Conservation (phyloP, 2,329 filamentous ascomycete genomes). For the Cryoendolithus antarcticus region DNA sequence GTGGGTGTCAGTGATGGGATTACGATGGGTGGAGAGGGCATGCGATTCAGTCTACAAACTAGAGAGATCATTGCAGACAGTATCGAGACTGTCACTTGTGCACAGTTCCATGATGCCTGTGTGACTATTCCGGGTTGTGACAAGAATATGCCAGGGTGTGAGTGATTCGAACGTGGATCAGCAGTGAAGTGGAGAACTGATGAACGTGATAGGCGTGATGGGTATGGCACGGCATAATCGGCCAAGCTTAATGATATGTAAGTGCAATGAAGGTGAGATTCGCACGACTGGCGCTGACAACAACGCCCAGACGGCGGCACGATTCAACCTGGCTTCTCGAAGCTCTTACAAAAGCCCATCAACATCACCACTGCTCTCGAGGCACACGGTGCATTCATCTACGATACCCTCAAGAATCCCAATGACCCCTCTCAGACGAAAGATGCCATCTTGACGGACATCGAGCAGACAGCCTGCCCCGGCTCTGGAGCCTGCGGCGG, state of each 20-base stretch:
- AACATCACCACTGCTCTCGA: conserved; percentile 87
- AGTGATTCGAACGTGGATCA: no score
- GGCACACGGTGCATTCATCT: conserved; percentile 69
- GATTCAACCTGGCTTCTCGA: conserved; percentile 78
- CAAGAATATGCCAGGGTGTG: conserved; percentile 91
- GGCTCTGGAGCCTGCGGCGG: conserved; percentile 72
- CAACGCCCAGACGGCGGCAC: conserved; percentile 55
- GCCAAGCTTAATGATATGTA: conserved; percentile 78
- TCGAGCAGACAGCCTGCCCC: conserved; percentile 68
- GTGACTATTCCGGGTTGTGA: conserved; percentile 90
- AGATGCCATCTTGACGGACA: conserved; percentile 71
- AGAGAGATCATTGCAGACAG: conserved; percentile 89
- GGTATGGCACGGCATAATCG: conserved; percentile 83
- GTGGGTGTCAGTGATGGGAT: conserved; percentile 80
- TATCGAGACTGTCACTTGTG: conserved; percentile 85
- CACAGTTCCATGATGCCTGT: conserved; percentile 85
- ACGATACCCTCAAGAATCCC: conserved; percentile 60
- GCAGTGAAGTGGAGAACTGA: no score
- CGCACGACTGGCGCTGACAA: neutral
- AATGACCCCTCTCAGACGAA: conserved; percentile 56
- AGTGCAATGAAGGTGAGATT: neutral
- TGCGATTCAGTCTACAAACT: conserved; percentile 85
- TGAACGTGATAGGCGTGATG: conserved; percentile 38
- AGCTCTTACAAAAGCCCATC: conserved; percentile 62
- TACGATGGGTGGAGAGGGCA: conserved; percentile 90